Percentiles rank a stretch among this genome's conserved stretches.
phyloP scores from a whole-genome alignment of 192 early-diverging fungal species.

The Phycomyces nitens region DNA sequence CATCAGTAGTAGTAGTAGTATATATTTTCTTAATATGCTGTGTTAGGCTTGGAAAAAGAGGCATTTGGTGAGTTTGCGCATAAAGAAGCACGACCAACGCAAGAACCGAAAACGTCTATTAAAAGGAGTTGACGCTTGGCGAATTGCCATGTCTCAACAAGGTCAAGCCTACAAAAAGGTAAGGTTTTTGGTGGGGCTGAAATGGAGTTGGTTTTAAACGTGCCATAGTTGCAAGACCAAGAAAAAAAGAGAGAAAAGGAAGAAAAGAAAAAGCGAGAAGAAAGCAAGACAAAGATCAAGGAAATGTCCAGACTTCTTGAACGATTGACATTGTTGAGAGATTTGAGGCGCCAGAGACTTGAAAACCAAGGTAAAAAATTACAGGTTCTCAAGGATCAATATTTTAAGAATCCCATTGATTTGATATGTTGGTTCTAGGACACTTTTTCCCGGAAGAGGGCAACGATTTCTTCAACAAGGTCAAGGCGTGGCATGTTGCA shows the following conservation, averaged over 20 bases:
- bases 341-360: slow-evolving; percentile 27
- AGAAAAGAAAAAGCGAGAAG: slow-evolving; percentile 18
- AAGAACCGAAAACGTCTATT: slow-evolving; percentile 24
- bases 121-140: slow-evolving; percentile 29
- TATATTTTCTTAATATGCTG: not conserved
- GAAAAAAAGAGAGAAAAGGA: slow-evolving; percentile 23
- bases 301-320: slow-evolving; percentile 23
- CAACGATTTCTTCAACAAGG: slow-evolving; percentile 29
- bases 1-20: too few relatives aligned
- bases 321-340: slow-evolving; percentile 22
- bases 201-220: not conserved
- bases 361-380: slow-evolving; percentile 24
- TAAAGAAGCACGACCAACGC: slow-evolving; percentile 22
- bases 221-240: not conserved
- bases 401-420: too few relatives aligned
- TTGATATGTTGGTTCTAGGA: slow-evolving; percentile 2
- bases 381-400: not conserved
- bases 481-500: slow-evolving; percentile 27
- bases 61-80: slow-evolving; percentile 26
- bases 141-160: slow-evolving; percentile 24
- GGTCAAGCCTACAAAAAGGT: slow-evolving; percentile 21
- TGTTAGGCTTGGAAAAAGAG: slow-evolving; percentile 18
- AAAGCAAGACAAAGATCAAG: slow-evolving; percentile 21
- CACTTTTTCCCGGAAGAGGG: slow-evolving; percentile 39
- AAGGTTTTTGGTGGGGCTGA: slow-evolving; percentile 2